A percentile compares a stretch with the other conserved stretches of the same genome.
These are phyloP conservation scores for Yamadazyma scolyti DNA, from an alignment of 805 yeast genomes.

Conservation along the genomic window DNA sequence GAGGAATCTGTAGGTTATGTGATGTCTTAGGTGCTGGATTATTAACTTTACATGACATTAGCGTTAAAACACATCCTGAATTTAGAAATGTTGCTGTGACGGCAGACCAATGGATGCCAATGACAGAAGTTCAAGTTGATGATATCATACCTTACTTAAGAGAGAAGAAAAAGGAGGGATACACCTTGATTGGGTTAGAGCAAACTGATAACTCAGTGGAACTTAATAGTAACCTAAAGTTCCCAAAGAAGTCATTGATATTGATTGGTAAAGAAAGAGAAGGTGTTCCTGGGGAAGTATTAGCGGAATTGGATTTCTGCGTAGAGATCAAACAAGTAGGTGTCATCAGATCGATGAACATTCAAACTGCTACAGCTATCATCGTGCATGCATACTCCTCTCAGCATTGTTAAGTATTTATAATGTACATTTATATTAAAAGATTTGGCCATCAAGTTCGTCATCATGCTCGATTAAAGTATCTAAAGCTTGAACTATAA, in stretches of 20 bases:
- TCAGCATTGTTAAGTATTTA: constrained; percentile 50
- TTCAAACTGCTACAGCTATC: constrained; percentile 94
- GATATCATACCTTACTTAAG: constrained; percentile 56
- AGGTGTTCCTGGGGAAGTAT: constrained; percentile 83
- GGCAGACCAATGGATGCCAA: constrained; percentile 95
- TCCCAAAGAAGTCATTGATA: constrained; percentile 77
- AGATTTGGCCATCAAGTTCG: constrained; percentile 26
- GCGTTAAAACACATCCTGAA: constrained; percentile 59
- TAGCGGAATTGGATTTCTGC: constrained; percentile 80
- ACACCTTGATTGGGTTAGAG: constrained; percentile 83
- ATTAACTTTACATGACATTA: constrained; percentile 69
- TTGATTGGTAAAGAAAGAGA: constrained; percentile 84
- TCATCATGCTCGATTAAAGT: constrained; percentile 39
- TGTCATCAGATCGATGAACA: constrained; percentile 90
- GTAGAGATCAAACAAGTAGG: constrained; percentile 92
- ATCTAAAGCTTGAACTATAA: constrained; percentile 59
- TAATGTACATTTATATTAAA: constrained; percentile 13
- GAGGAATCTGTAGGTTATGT: constrained; percentile 89
- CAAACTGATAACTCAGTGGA: constrained; percentile 89
- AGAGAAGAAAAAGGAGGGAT: constrained; percentile 66
- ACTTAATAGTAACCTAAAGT: constrained; percentile 56
- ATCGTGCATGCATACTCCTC: constrained; percentile 85
- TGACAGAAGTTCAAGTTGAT: constrained; percentile 65
- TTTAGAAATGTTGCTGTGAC: constrained; percentile 90
- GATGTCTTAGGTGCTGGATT: constrained; percentile 89